phyloP scores from a whole-genome alignment of 768 basidiomycete genomes.

The Mycena polygramma region DNA sequence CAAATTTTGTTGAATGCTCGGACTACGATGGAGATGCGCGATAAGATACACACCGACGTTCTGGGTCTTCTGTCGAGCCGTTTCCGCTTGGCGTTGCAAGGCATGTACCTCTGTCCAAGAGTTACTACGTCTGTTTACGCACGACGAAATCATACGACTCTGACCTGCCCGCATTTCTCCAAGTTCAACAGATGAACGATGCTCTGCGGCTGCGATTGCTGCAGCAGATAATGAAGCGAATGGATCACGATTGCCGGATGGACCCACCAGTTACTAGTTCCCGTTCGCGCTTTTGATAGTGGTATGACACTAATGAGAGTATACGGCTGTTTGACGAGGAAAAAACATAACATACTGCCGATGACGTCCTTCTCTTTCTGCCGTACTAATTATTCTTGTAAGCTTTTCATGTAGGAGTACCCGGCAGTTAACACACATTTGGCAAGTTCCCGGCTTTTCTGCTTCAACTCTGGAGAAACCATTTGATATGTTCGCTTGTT shows the following conservation, averaged over 20 bases:
- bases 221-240: background rate
- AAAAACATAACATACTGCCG: conserved; percentile 15
- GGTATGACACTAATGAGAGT: conserved; percentile 30
- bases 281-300: conserved; percentile 33
- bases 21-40: too few species aligned
- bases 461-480: conserved; percentile 21
- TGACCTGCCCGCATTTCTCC: conserved; percentile 30
- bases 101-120: conserved; percentile 4
- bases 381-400: conserved; percentile 13
- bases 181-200: conserved; percentile 29
- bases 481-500: background rate
- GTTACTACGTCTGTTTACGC: background rate
- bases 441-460: conserved; percentile 29
- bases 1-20: background rate
- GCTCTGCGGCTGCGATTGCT: conserved; percentile 29
- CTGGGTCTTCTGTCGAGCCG: conserved; percentile 15
- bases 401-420: background rate
- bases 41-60: conserved; percentile 12
- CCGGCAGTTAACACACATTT: conserved; percentile 2
- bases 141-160: too few species aligned
- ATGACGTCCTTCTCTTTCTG: conserved; percentile 35
- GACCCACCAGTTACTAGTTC: conserved; percentile 26
- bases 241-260: background rate
- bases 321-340: background rate
- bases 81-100: conserved; percentile 23